These are phyloP conservation scores for Quercus rubra DNA, from an alignment of 306 rosid species.

Conservation along the genomic window DNA sequence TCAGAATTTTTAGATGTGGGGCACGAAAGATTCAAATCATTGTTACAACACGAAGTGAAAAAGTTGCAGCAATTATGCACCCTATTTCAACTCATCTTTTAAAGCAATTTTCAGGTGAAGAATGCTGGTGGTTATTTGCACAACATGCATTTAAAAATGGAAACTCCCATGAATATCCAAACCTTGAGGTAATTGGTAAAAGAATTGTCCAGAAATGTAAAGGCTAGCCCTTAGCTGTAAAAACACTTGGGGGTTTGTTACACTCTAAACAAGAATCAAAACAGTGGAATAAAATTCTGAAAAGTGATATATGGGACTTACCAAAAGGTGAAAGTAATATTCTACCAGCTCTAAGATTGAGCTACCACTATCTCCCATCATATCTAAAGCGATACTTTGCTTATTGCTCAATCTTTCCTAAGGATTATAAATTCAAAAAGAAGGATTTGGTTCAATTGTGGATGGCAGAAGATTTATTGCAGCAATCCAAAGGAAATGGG, in stretches of 20 bases:
- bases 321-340: neutral
- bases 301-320: conserved; percentile 15
- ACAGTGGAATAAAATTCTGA: neutral
- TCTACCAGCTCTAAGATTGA: conserved; percentile 13
- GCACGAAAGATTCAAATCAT: conserved; percentile 10
- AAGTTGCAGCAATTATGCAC: neutral
- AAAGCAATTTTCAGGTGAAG: neutral
- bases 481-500: neutral
- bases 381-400: conserved; percentile 8
- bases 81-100: neutral
- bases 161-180: neutral
- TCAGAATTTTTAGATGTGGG: neutral
- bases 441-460: conserved; percentile 1
- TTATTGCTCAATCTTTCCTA: conserved; percentile 17
- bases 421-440: conserved; percentile 1
- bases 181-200: neutral
- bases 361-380: neutral
- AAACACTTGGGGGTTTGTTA: conserved; percentile 15
- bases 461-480: conserved; percentile 25
- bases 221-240: conserved; percentile 20
- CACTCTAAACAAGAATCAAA: neutral
- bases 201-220: conserved; percentile 8
- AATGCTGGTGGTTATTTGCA: conserved; percentile 8
- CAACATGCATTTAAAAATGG: conserved; percentile 4
- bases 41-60: conserved; percentile 4